A percentile compares a stretch with the other conserved stretches of the same genome.
phyloP scores from a whole-genome alignment of 768 basidiomycete species.

The Pulveroboletus sp. region DNA sequence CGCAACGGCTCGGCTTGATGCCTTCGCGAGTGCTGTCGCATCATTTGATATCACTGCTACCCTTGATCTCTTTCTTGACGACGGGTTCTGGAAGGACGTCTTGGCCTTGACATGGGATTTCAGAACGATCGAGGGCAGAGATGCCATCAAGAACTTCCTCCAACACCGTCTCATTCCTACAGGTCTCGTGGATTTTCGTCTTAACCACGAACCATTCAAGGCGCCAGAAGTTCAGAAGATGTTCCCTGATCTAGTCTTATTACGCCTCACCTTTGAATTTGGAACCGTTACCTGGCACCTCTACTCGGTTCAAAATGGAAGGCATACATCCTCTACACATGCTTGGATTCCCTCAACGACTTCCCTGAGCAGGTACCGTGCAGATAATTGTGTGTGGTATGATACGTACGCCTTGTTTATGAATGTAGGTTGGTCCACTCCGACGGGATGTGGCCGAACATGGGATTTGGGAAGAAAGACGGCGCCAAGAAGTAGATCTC shows the following conservation, averaged over 20 bases:
- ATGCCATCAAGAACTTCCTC: slow-evolving; percentile 39
- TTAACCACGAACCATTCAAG: slow-evolving; percentile 22
- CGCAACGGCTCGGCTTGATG: slow-evolving; percentile 23
- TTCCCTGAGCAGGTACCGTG: slow-evolving; percentile 45
- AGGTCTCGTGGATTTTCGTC: slow-evolving; percentile 13
- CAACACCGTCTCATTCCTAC: slow-evolving; percentile 35
- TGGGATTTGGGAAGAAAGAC: slow-evolving; percentile 52
- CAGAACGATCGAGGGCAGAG: slow-evolving; percentile 43
- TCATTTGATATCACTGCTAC: slow-evolving; percentile 17
- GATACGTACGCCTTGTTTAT: background rate
- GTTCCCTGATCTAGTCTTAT: slow-evolving; percentile 56
- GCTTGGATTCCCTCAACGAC: slow-evolving; percentile 55
- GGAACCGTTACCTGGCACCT: slow-evolving; percentile 52
- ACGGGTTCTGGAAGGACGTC: slow-evolving; percentile 50
- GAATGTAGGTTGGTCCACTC: slow-evolving; percentile 35
- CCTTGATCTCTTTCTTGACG: too few relatives aligned
- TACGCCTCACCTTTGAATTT: slow-evolving; percentile 56
- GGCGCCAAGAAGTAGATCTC: slow-evolving; percentile 44
- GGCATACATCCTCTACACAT: slow-evolving; percentile 57
- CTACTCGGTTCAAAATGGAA: slow-evolving; percentile 47
- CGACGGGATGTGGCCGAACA: slow-evolving; percentile 45
- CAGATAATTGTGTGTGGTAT: too few relatives aligned
- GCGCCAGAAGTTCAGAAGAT: slow-evolving; percentile 36
- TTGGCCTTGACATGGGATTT: slow-evolving; percentile 57
- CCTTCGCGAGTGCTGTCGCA: slow-evolving; percentile 22